Evolutionary conservation across 2,329 filamentous ascomycete genomes (phyloP).

Genomic region (Whalleya microplaca): DNA sequence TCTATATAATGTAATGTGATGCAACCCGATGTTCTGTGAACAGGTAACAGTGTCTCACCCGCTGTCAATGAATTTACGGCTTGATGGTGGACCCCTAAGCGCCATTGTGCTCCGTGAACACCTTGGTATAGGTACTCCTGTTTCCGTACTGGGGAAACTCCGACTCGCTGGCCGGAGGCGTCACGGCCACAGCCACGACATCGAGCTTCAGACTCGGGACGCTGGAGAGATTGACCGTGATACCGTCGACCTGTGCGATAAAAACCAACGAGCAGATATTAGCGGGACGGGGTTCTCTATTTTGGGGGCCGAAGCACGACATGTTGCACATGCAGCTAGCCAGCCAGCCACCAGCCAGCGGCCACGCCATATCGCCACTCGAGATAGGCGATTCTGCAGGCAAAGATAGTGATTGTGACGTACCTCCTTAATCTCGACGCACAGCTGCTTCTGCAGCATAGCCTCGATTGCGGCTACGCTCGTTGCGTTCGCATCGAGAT

Average conservation of each 20-base stretch:
- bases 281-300: not conserved
- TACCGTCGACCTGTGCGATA: conserved; percentile 14
- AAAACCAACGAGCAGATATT: not conserved
- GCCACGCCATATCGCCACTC: not conserved
- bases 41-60: not conserved
- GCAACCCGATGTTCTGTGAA: not conserved
- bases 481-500: conserved; percentile 1
- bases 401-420: conserved; percentile 2
- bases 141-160: conserved; percentile 28
- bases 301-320: conserved; percentile 1
- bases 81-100: not conserved
- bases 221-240: conserved; percentile 9
- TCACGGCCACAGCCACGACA: conserved; percentile 21
- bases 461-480: conserved; percentile 8
- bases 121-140: conserved; percentile 8
- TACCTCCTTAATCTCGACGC: conserved; percentile 25
- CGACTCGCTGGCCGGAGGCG: conserved; percentile 8
- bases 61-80: not conserved
- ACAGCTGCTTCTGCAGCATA: conserved; percentile 16
- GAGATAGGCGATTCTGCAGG: not conserved
- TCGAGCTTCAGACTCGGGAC: conserved; percentile 22
- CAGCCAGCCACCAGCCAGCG: not conserved
- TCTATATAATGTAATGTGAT: too few relatives aligned
- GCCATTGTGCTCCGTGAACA: not conserved
- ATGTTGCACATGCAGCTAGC: not conserved